Percentiles rank a stretch among this genome's conserved stretches.
These are phyloP conservation scores for Lasiosphaeria ovina DNA, from an alignment of 495 filamentous ascomycete species.

Conservation along the genomic window DNA sequence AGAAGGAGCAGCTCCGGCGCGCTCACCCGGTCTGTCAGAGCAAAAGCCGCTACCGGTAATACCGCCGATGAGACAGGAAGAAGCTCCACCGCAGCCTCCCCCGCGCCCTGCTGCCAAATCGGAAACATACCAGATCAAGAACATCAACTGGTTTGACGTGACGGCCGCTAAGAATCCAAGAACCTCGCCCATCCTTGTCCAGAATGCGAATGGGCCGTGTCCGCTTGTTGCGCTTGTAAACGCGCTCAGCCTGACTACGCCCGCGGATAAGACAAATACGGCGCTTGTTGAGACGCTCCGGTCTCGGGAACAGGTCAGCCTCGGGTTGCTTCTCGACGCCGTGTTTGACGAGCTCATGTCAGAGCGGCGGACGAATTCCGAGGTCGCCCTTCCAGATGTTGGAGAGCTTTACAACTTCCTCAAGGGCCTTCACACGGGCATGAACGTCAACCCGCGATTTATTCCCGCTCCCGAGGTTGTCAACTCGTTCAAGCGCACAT, in stretches of 20 bases:
- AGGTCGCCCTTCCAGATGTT: constrained; percentile 70
- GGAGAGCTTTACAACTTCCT: constrained; percentile 83
- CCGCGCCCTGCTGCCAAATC: constrained; percentile 38
- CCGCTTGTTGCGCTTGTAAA: constrained; percentile 93
- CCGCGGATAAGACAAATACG: constrained; percentile 55
- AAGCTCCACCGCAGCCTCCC: constrained; percentile 34
- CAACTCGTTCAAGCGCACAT: constrained; percentile 43
- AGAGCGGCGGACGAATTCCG: constrained; percentile 41
- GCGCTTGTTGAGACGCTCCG: constrained; percentile 72
- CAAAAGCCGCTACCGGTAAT: constrained; percentile 21
- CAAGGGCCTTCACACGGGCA: constrained; percentile 86
- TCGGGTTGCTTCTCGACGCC: constrained; percentile 80
- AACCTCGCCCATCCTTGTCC: constrained; percentile 75
- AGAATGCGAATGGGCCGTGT: constrained; percentile 93
- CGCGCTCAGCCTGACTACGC: constrained; percentile 78
- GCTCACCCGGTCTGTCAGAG: constrained; percentile 4
- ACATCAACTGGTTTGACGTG: constrained; percentile 45
- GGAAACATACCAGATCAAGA: constrained; percentile 50
- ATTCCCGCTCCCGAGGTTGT: constrained; percentile 47
- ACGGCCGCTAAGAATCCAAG: constrained; percentile 39
- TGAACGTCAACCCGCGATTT: constrained; percentile 96
- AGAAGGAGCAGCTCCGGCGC: constrained; percentile 10
- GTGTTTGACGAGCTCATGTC: constrained; percentile 91
- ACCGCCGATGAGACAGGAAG: constrained; percentile 35
- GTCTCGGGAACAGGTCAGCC: constrained; percentile 80